These are phyloP conservation scores for Tuber microsphaerosporum DNA, from an alignment of 495 filamentous ascomycete species.

Conservation along the genomic window DNA sequence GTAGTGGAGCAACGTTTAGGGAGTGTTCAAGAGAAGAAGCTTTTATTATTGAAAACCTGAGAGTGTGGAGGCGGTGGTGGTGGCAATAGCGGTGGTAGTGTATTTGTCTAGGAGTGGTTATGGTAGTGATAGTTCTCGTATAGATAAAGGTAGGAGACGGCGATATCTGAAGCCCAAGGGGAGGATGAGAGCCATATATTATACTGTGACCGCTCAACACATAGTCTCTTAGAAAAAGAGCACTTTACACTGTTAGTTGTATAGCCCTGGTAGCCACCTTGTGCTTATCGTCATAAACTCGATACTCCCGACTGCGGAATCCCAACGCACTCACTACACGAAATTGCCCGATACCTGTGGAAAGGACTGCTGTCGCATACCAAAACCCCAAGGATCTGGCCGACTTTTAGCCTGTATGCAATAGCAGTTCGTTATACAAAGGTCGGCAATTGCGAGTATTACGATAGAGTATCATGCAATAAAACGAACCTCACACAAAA, in stretches of 20 bases:
- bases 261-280: background rate
- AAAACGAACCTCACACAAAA: background rate
- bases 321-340: background rate
- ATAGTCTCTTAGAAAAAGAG: background rate
- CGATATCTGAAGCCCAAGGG: background rate
- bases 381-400: no score
- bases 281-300: background rate
- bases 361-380: no score
- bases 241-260: background rate
- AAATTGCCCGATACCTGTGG: no score
- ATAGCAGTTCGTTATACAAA: no score
- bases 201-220: background rate
- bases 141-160: background rate
- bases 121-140: background rate
- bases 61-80: background rate
- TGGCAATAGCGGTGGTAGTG: background rate
- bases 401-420: no score
- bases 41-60: background rate
- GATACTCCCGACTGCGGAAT: background rate
- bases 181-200: background rate
- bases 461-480: background rate
- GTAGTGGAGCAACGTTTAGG: background rate
- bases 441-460: background rate
- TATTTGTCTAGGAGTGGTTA: background rate
- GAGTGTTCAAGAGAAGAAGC: background rate